These are phyloP conservation scores for Angomonas ambiguus DNA, from an alignment of 208 protist species.

Conservation along the genomic window DNA sequence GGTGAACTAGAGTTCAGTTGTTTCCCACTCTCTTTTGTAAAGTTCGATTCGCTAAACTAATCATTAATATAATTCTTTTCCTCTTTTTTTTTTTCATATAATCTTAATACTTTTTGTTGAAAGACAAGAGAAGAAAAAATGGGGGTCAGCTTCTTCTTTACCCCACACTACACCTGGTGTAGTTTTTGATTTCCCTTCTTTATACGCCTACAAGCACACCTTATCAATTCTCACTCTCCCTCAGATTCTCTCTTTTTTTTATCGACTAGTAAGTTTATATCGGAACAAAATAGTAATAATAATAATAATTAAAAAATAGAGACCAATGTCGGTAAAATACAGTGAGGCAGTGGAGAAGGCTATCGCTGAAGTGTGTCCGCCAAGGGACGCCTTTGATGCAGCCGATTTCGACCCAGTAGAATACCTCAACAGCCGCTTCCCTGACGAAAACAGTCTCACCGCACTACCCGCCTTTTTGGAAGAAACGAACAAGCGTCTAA, in stretches of 20 bases:
- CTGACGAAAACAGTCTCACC: slow-evolving; percentile 81
- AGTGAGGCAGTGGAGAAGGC: slow-evolving; percentile 73
- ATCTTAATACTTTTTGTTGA: background rate
- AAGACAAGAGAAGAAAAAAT: background rate
- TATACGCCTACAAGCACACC: background rate
- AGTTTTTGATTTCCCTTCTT: too few species aligned
- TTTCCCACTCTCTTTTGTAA: slow-evolving; percentile 11
- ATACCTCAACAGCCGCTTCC: slow-evolving; percentile 93
- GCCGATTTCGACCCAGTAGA: slow-evolving; percentile 89
- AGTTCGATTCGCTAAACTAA: background rate
- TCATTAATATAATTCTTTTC: slow-evolving; percentile 5
- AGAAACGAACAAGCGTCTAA: slow-evolving; percentile 78
- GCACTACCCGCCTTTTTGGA: slow-evolving; percentile 81
- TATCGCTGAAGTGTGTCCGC: slow-evolving; percentile 75
- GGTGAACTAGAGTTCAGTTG: background rate
- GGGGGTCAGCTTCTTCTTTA: background rate
- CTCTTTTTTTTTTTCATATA: slow-evolving; percentile 13
- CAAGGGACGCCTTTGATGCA: slow-evolving; percentile 70
- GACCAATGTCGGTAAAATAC: slow-evolving; percentile 42
- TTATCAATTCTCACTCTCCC: background rate
- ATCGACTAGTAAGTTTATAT: background rate
- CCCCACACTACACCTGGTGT: background rate
- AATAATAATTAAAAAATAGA: slow-evolving; percentile 8
- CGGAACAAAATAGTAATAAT: slow-evolving; percentile 9
- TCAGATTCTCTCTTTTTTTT: background rate